Evolutionary conservation across 1,284 basidiomycete genomes (phyloP), one percentile per base, ranked within the genome.

Genomic region (Prillingera fragicola): DNA sequence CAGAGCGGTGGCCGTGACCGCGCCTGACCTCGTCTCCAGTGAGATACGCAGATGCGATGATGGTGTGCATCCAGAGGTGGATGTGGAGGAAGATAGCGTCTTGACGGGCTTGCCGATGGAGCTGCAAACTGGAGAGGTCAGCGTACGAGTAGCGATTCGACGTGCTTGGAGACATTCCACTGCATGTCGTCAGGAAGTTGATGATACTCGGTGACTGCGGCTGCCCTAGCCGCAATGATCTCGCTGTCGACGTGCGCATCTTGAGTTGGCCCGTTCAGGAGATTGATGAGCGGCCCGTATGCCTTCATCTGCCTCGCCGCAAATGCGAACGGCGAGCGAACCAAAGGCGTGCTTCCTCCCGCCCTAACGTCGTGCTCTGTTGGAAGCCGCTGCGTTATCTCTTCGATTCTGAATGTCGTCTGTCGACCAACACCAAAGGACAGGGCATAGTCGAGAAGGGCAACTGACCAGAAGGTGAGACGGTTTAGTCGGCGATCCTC

Each of bases 41-140:
- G 21, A 53, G 37, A 29, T 53, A 52, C 5, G 37, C 49, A 6
- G 50, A 53, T 4, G 56, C 59, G 3, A 59, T 48, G 26, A 60
- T 59, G 9, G 53, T 57, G 40, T 60, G 57, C 50, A 59, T 57
- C 59, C 59, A 63, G 23, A 63, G 44, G 41, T 63, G 60, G 4
- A 60, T 33, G 24, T 57, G 55, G 12, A 63, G 43, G 39, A 53
- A 63, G 10, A 54, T 55, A 1, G 54, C 33, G n/a, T 43, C 55
- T 35, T 55, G 52, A 5, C 45, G 36, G 7, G 54, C 55, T 8
- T 33, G 48, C 14, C 32, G 37, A 27, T 63, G 57, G 9, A 29
- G 13, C 35, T 60, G 59, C 5, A 63, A 43, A 33, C 59, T 62
- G 33, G 17, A 8, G 19, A 33, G 8, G 14, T 12, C 8, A 8